Evolutionary conservation across 2,329 filamentous ascomycete genomes (phyloP).

Genomic region (Coniochaeta prunicola): DNA sequence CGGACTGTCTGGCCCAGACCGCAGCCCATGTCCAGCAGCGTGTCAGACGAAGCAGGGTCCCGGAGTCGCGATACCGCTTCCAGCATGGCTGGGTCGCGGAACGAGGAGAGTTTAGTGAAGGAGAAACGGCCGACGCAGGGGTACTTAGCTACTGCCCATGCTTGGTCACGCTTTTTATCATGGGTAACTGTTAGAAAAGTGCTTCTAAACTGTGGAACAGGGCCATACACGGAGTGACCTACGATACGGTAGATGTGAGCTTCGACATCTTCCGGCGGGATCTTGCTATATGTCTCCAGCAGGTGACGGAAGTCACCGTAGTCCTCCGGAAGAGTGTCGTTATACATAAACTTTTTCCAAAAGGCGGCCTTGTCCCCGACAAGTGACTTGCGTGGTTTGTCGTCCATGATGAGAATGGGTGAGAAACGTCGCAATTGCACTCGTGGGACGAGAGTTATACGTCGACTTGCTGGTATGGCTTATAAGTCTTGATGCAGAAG

Average conservation of each 20-base stretch:
- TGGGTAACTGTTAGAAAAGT: neutral
- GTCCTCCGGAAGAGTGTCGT: neutral
- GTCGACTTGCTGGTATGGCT: too few species aligned
- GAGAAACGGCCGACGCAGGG: slow-evolving; percentile 28
- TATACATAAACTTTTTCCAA: neutral
- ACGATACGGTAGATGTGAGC: slow-evolving; percentile 10
- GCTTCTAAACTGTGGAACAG: neutral
- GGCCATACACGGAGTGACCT: neutral
- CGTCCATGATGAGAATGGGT: neutral
- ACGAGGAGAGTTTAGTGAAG: slow-evolving; percentile 24
- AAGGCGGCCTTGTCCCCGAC: neutral
- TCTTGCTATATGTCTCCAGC: slow-evolving; percentile 12
- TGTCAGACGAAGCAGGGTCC: slow-evolving; percentile 9
- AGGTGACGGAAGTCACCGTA: slow-evolving; percentile 5
- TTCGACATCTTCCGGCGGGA: slow-evolving; percentile 10
- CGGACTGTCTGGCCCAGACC: slow-evolving; percentile 36
- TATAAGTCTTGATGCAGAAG: too few species aligned
- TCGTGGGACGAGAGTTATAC: too few species aligned
- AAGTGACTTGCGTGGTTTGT: neutral
- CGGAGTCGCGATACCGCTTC: slow-evolving; percentile 16
- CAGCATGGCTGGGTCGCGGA: slow-evolving; percentile 17
- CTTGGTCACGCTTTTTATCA: slow-evolving; percentile 21
- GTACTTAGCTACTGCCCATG: slow-evolving; percentile 27
- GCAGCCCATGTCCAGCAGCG: slow-evolving; percentile 32
- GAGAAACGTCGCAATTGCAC: too few species aligned